Evolutionary conservation across 305 asterid genomes (phyloP).

Genomic region (Stenogyne calaminthoides): DNA sequence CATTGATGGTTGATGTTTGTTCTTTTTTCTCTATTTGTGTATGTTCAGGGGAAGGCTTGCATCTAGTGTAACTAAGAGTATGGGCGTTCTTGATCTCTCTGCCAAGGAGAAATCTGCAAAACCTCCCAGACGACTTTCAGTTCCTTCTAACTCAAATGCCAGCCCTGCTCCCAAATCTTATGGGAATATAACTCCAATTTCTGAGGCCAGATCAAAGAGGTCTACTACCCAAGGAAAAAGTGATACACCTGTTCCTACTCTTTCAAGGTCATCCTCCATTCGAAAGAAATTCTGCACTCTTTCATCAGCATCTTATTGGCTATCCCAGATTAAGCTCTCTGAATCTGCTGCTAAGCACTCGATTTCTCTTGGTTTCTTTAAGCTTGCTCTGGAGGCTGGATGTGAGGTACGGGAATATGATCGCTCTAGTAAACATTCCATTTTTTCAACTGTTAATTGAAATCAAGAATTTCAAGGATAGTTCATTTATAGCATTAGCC

Average conservation of each 20-base stretch:
- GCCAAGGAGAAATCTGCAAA: constrained; percentile 71
- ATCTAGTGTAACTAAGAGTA: constrained; percentile 74
- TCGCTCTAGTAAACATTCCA: background rate
- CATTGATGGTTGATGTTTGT: background rate
- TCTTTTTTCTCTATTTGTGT: background rate
- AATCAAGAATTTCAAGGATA: no score
- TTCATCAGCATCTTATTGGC: constrained; percentile 86
- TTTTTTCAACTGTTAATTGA: background rate
- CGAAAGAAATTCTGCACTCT: constrained; percentile 62
- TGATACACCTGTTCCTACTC: constrained; percentile 62
- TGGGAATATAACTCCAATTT: constrained; percentile 72
- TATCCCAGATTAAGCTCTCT: constrained; percentile 78
- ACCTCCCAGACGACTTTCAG: constrained; percentile 88
- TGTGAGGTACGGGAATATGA: constrained; percentile 64
- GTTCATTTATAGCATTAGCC: no score
- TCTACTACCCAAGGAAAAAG: constrained; percentile 48
- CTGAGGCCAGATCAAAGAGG: constrained; percentile 67
- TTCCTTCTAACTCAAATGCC: constrained; percentile 67
- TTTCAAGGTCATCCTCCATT: constrained; percentile 54
- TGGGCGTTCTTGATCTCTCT: constrained; percentile 71
- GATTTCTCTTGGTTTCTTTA: constrained; percentile 87
- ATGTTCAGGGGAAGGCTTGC: constrained; percentile 54
- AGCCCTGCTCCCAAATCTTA: constrained; percentile 57
- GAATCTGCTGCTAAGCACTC: constrained; percentile 89
- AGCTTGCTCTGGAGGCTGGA: constrained; percentile 83